Base-by-base conservation (phyloP, 73 alveolate genomes). In the Tetrahymena malaccensis region DNA sequence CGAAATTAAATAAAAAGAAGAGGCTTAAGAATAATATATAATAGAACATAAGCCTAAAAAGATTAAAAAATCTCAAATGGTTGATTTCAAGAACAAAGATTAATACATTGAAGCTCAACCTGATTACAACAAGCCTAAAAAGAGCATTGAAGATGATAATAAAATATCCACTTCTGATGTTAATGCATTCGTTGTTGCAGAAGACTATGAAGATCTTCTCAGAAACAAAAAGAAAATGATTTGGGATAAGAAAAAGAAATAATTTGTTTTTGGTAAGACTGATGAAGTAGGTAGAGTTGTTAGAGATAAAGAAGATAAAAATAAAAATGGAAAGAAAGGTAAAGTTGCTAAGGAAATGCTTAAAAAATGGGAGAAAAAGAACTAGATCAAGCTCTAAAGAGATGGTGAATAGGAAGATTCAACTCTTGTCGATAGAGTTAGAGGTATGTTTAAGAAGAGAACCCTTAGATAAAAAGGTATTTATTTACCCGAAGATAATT, bases 191-290 rank as follows among this genome's bases (percentile, higher is more conserved):
- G 85, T 94, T 94, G 44, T 96, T 94, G 57, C 95, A 12, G 99
- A 97, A 56, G 99, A 97, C 56, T 98, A 97, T 2, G 96, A 93
- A 94, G 95, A 94, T 70, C 89, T 70, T 57, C 89, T 96, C 7
- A 85, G 96, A 57, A 97, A 55, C 94, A 55, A 94, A 95, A 94
- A 96, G 34, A 96, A 85, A 83, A 97, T 95, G 98, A 96, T 85
- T 57, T 98, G 99, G 99, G 99, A 98, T 93, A 85, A 96, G 9
- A 94, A 85, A 55, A 97, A 97, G 95, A 97, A 97, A 96, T 83
- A 96, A 70, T 97, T 97, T 58, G 96, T 97, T 15, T 94, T 94
- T 93, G 34, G 96, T 94, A 94, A 96, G 97, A 44, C 96, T 94
- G 85, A 94, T 96, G 34, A 94, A 43, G 89, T 70, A 19, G 89